These are phyloP conservation scores for Exophiala xenobiotica DNA, from an alignment of 2,329 filamentous ascomycete genomes.

Conservation along the genomic window DNA sequence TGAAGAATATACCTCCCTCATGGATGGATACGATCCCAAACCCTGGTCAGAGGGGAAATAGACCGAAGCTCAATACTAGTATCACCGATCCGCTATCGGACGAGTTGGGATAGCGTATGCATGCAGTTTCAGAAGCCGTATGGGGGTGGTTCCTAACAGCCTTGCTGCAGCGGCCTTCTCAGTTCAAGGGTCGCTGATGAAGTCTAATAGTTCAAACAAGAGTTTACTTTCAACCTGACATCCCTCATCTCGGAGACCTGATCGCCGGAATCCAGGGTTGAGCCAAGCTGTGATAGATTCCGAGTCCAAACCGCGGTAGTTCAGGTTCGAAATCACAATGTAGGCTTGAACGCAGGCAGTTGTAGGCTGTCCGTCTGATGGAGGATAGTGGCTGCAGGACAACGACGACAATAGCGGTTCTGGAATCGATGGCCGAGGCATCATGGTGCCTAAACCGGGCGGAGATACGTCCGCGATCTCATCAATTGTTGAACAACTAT, in stretches of 20 bases:
- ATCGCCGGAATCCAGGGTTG: background rate
- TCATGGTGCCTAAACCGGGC: too few species aligned
- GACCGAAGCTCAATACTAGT: too few species aligned
- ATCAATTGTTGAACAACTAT: too few species aligned
- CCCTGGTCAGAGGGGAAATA: conserved; percentile 20
- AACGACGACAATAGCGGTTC: background rate
- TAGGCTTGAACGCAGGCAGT: background rate
- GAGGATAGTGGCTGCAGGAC: conserved; percentile 1
- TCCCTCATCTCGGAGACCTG: background rate
- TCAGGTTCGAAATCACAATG: conserved; percentile 2
- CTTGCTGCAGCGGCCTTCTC: too few species aligned
- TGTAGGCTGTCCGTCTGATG: background rate
- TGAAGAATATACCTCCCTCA: conserved; percentile 32
- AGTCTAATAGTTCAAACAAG: conserved; percentile 4
- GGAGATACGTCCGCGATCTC: background rate
- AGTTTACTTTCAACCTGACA: conserved; percentile 1
- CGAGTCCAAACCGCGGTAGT: background rate
- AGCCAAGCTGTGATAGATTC: background rate
- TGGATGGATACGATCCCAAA: conserved; percentile 34
- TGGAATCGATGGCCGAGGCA: background rate
- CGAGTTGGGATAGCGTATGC: too few species aligned
- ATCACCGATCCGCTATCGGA: too few species aligned
- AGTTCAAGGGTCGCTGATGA: too few species aligned
- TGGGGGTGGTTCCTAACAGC: too few species aligned
- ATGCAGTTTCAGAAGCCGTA: too few species aligned